These are phyloP conservation scores for Fusarium coicis DNA, from an alignment of 2,329 filamentous ascomycete species.

Conservation along the genomic window DNA sequence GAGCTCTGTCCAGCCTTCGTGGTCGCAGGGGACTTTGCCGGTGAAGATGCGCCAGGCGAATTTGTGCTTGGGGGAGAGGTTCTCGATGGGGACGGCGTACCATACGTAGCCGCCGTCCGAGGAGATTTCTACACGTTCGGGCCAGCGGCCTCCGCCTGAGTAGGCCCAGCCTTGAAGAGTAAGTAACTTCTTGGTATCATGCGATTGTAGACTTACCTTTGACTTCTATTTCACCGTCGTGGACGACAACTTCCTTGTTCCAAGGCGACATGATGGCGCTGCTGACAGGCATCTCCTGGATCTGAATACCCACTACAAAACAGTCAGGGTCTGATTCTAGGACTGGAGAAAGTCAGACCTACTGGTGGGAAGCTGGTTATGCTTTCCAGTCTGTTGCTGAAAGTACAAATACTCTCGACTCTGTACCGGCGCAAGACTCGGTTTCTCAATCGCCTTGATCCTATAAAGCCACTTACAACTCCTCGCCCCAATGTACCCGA, in stretches of 20 bases:
- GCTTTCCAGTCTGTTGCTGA: constrained; percentile 74
- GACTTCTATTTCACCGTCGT: constrained; percentile 65
- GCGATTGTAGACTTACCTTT: fast-evolving
- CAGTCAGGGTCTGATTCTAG: background rate
- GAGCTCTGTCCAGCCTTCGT: constrained; percentile 71
- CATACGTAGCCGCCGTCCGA: constrained; percentile 71
- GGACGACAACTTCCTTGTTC: constrained; percentile 68
- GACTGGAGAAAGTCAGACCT: background rate
- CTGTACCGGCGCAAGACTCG: constrained; percentile 70
- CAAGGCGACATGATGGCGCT: constrained; percentile 73
- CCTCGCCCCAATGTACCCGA: constrained; percentile 74
- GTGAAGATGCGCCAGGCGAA: constrained; percentile 74
- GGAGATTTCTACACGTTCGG: constrained; percentile 71
- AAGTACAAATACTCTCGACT: constrained; percentile 75
- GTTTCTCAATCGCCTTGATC: constrained; percentile 68
- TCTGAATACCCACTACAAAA: constrained; percentile 63
- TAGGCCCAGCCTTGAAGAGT: constrained; percentile 66
- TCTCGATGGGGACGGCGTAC: constrained; percentile 70
- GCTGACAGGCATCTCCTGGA: constrained; percentile 78
- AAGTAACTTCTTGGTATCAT: fast-evolving
- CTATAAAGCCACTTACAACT: constrained; percentile 72
- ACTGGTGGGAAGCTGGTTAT: constrained; percentile 68
- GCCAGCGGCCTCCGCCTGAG: constrained; percentile 67
- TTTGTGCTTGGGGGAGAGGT: constrained; percentile 69
- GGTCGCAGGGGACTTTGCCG: constrained; percentile 69